Conservation (phyloP, 257 asterid genomes). For the Penstemon barbatus region DNA sequence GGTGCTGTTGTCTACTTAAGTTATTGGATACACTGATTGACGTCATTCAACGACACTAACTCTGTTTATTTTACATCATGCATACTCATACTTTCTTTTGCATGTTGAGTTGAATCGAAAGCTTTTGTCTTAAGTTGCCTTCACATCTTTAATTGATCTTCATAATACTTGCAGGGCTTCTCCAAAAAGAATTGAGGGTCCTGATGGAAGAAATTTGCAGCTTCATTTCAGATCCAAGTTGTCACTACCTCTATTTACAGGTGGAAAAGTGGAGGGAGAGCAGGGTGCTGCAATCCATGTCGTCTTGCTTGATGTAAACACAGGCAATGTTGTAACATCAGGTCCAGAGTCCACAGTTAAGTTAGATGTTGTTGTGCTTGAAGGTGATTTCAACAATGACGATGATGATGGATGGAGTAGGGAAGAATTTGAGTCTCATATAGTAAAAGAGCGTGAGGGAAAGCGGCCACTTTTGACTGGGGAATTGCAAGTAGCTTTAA, state of each 20-base stretch:
- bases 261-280: conserved; percentile 92
- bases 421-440: conserved; percentile 82
- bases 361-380: conserved; percentile 76
- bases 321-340: conserved; percentile 65
- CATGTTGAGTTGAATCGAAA: conserved; percentile 8
- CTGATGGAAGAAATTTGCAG: conserved; percentile 80
- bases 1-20: background rate
- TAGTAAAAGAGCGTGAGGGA: conserved; percentile 90
- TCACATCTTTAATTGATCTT: conserved; percentile 22
- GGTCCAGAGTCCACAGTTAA: conserved; percentile 80
- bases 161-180: conserved; percentile 61
- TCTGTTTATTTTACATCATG: background rate
- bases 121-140: conserved; percentile 20
- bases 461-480: conserved; percentile 91
- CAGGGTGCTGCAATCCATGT: conserved; percentile 76
- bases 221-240: conserved; percentile 81
- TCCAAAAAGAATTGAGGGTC: conserved; percentile 85
- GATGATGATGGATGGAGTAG: conserved; percentile 83
- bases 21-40: background rate
- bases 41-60: background rate
- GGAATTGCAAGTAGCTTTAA: conserved; percentile 74
- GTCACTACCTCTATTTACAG: conserved; percentile 86
- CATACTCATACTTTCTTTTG: conserved; percentile 7
- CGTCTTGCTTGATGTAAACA: conserved; percentile 69
- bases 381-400: conserved; percentile 87